Evolutionary conservation across 2,329 filamentous ascomycete species (phyloP), one percentile per base, ranked within the genome.

Genomic region (Xenosphaeropsis pyriputrescens): DNA sequence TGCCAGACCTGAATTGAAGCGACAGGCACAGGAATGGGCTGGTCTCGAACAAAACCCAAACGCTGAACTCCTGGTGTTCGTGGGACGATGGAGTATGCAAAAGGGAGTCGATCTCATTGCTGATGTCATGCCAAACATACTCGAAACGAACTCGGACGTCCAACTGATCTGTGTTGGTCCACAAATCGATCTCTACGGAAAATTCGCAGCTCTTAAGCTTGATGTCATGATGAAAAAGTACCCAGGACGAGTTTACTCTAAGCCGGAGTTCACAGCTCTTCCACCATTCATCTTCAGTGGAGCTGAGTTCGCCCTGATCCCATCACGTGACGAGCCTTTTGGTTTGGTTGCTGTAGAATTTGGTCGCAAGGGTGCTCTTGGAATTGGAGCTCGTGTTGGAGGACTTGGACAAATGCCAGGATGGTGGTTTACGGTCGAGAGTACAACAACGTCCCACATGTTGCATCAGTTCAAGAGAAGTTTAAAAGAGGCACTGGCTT

Each of bases 361-460:
- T 45, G 75, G 75, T 39, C 64, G 75, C n/a, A 79, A 79, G 51
- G 75, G 75, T 47, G 75, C 75, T 11, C 62, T 79, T 32, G 75
- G 75, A 45, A 72, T 79, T 39, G 75, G 75, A 34, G 71, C 73
- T 33, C 64, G 73, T 37, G 75, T 79, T 29, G 75, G 75, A 45
- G 75, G 75, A 38, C 62, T 79, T 16, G 73, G 75, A 9, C 70
- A 76, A 48, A 78, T 79, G 74, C 76, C 76, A 15, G 76, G 76
- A 17, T 79, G 75, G 69, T 80, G 75, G 75, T 80, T 72, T 52
- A 79, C 75, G 0, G 70, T 80, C 39, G 76, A 80, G 52, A 77
- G 72, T 0, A 74, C 67, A 5, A 71, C 71, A 2, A 75, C 74
- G 0, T 65, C 65, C 32, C 75, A 80, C 57, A 57, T 79, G 33